Conservation (phyloP, 768 basidiomycete species). For the Chalciporus pseudorubinellus region DNA sequence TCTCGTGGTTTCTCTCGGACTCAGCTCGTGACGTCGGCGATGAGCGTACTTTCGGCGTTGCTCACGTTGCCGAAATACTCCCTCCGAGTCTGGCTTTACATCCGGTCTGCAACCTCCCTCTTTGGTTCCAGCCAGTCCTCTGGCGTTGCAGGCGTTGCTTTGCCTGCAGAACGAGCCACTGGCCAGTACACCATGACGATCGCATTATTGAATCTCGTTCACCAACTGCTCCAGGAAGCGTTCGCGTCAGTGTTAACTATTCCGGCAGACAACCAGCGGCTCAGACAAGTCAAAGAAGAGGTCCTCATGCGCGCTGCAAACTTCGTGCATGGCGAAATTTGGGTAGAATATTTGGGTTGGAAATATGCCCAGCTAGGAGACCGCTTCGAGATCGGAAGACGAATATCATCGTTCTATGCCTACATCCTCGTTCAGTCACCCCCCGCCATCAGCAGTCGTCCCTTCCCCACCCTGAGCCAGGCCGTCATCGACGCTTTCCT, state of each 20-base stretch:
- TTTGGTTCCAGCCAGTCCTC: slow-evolving; percentile 61
- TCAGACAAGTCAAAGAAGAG: slow-evolving; percentile 77
- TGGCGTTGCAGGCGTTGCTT: slow-evolving; percentile 61
- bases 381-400: slow-evolving; percentile 76
- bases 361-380: slow-evolving; percentile 80
- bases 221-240: slow-evolving; percentile 73
- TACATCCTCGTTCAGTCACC: slow-evolving; percentile 64
- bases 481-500: slow-evolving; percentile 70
- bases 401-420: slow-evolving; percentile 64
- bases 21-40: slow-evolving; percentile 72
- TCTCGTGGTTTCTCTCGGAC: slow-evolving; percentile 47
- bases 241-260: slow-evolving; percentile 48
- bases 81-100: slow-evolving; percentile 85
- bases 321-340: slow-evolving; percentile 84
- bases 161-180: slow-evolving; percentile 66
- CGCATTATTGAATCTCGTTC: slow-evolving; percentile 72
- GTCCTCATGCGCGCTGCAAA: slow-evolving; percentile 74
- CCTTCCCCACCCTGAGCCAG: slow-evolving; percentile 60
- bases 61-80: slow-evolving; percentile 72
- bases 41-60: slow-evolving; percentile 78
- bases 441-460: slow-evolving; percentile 49
- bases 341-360: slow-evolving; percentile 85
- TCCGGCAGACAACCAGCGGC: slow-evolving; percentile 53
- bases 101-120: slow-evolving; percentile 73
- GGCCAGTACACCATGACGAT: slow-evolving; percentile 83